Conservation (phyloP, 805 yeast species). For the Kazachstania viticola region DNA sequence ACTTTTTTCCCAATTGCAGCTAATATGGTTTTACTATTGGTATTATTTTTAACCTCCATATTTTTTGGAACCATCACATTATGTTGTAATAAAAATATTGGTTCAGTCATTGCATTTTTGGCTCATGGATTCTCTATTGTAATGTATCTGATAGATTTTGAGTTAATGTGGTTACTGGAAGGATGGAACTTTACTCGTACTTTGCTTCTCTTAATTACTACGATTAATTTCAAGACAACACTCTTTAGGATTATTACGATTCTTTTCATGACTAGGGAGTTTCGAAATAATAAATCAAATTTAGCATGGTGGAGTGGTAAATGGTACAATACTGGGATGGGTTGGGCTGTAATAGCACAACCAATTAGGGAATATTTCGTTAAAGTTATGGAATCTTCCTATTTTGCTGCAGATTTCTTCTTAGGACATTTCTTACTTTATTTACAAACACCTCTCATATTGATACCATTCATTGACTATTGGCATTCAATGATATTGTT, state of each 20-base stretch:
- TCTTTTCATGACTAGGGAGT: constrained; percentile 48
- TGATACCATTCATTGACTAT: constrained; percentile 52
- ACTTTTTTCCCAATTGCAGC: constrained; percentile 38
- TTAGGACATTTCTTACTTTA: constrained; percentile 48
- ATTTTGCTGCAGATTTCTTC: constrained; percentile 52
- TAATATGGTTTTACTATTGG: constrained; percentile 21
- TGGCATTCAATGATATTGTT: constrained; percentile 57
- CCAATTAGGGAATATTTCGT: constrained; percentile 55
- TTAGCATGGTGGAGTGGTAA: constrained; percentile 73
- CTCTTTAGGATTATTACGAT: constrained; percentile 43
- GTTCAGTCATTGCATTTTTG: constrained; percentile 42
- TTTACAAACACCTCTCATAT: constrained; percentile 47
- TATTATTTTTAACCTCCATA: constrained; percentile 34
- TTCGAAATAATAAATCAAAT: constrained; percentile 46
- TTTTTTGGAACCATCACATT: constrained; percentile 38
- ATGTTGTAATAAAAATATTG: constrained; percentile 33
- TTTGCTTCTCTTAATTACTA: constrained; percentile 47
- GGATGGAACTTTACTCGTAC: constrained; percentile 53
- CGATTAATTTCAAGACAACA: constrained; percentile 44
- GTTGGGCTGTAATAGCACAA: constrained; percentile 49
- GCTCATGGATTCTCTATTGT: constrained; percentile 46
- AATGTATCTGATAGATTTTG: constrained; percentile 44
- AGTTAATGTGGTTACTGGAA: constrained; percentile 55
- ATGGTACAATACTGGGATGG: constrained; percentile 53
- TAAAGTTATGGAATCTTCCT: constrained; percentile 54